Percentiles rank a stretch among this genome's conserved stretches.
Evolutionary conservation across 2,329 filamentous ascomycete genomes (phyloP).

Genomic region (Aspergillus uvarum): DNA sequence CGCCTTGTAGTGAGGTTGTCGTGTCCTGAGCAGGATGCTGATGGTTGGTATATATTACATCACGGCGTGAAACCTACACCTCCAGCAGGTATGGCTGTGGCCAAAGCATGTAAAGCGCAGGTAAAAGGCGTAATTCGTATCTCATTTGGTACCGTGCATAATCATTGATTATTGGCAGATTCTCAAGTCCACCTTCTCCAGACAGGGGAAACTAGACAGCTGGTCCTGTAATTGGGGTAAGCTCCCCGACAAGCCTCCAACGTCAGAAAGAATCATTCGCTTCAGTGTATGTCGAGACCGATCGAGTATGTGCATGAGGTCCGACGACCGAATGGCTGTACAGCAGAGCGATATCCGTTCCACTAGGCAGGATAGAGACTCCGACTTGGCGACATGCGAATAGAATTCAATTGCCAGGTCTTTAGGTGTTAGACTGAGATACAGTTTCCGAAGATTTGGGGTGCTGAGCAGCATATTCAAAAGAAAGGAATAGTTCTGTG

Average conservation of each 20-base stretch:
- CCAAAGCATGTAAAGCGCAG: too few relatives aligned
- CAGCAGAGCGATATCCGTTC: slow-evolving; percentile 10
- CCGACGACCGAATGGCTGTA: slow-evolving; percentile 2
- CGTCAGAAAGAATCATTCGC: not conserved
- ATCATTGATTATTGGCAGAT: not conserved
- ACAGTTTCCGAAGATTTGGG: slow-evolving; percentile 9
- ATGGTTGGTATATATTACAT: too few relatives aligned
- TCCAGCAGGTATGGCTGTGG: too few relatives aligned
- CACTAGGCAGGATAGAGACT: not conserved
- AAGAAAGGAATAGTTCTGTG: slow-evolving; percentile 13
- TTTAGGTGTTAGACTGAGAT: slow-evolving; percentile 9
- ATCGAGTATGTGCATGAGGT: slow-evolving; percentile 6
- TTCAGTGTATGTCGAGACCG: slow-evolving; percentile 4
- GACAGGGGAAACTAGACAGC: not conserved
- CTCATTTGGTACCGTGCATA: too few relatives aligned
- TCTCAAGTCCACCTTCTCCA: not conserved
- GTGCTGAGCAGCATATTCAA: slow-evolving; percentile 10
- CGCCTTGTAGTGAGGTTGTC: too few relatives aligned
- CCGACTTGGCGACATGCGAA: not conserved
- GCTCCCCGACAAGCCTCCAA: not conserved
- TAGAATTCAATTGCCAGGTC: slow-evolving; percentile 15
- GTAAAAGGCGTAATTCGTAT: too few relatives aligned
- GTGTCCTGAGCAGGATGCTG: too few relatives aligned
- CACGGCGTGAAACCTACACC: too few relatives aligned
- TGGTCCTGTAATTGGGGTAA: not conserved